Percentiles rank a stretch among this genome's conserved stretches.
Evolutionary conservation across 148 eudicot species (phyloP).

Genomic region (Hydrangea macrophylla): DNA sequence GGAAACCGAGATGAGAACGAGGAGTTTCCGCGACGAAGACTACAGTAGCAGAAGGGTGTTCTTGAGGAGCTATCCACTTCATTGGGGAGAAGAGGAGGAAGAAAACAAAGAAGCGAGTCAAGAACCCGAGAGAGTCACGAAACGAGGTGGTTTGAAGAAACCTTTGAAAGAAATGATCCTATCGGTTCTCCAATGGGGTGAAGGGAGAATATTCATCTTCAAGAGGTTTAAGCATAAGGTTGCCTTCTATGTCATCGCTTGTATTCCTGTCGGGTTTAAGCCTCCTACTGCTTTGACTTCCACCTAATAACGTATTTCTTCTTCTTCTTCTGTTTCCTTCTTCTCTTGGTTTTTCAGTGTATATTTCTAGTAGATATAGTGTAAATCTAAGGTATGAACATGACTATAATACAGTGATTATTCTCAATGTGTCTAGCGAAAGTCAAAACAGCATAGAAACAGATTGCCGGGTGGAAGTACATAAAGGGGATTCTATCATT

Average conservation of each 20-base stretch:
- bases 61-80: conserved; percentile 49
- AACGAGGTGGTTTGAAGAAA: conserved; percentile 10
- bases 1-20: conserved; percentile 22
- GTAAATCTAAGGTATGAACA: neutral
- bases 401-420: neutral
- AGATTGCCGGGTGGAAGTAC: too few species aligned
- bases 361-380: too few species aligned
- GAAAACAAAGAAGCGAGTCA: conserved; percentile 9
- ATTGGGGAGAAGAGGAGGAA: conserved; percentile 27
- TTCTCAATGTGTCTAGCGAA: neutral
- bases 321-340: too few species aligned
- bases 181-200: conserved; percentile 31
- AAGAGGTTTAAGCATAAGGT: conserved; percentile 36
- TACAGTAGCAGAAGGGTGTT: conserved; percentile 43
- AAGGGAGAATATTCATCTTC: conserved; percentile 25
- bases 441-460: too few species aligned
- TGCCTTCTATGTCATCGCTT: conserved; percentile 25
- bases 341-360: too few species aligned
- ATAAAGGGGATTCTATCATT: too few species aligned
- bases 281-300: conserved; percentile 27
- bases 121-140: neutral
- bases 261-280: conserved; percentile 31
- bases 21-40: conserved; percentile 48
- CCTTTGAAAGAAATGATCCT: conserved; percentile 27
- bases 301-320: too few species aligned